Percentiles rank a stretch among this genome's conserved stretches.
Conservation (phyloP, 2,329 filamentous ascomycete species). For the Mycocentrospora acerina region DNA sequence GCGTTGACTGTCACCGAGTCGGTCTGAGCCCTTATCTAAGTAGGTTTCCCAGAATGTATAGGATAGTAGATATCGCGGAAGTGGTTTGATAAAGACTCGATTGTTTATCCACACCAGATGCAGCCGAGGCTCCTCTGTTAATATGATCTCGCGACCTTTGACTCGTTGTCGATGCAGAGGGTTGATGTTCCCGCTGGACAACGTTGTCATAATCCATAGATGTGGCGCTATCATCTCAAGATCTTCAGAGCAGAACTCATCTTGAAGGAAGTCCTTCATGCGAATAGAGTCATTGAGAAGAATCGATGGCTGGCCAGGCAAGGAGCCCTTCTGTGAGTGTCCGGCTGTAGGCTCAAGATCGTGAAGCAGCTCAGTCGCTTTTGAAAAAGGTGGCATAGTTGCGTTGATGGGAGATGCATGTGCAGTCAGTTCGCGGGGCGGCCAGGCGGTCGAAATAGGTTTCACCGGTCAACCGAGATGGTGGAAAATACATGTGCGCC, state of each 20-base stretch:
- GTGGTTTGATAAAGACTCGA: constrained; percentile 6
- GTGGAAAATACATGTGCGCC: too few species aligned
- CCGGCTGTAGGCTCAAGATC: constrained; percentile 12
- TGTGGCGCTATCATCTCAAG: constrained; percentile 19
- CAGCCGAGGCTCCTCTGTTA: constrained; percentile 22
- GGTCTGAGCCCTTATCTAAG: constrained; percentile 4
- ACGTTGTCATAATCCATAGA: constrained; percentile 19
- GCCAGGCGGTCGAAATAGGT: too few species aligned
- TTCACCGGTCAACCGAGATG: too few species aligned
- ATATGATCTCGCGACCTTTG: constrained; percentile 17
- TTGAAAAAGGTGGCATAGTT: constrained; percentile 7
- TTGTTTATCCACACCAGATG: constrained; percentile 23
- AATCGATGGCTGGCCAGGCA: too few species aligned
- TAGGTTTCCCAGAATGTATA: constrained; percentile 15
- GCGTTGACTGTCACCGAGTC: constrained; percentile 3
- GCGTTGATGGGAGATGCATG: too few species aligned
- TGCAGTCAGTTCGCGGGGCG: too few species aligned
- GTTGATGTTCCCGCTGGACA: constrained; percentile 18
- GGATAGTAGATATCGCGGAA: constrained; percentile 21
- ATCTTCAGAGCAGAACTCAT: constrained; percentile 14
- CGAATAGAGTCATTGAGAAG: too few species aligned
- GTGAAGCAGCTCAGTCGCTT: constrained; percentile 14
- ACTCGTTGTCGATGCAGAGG: constrained; percentile 21
- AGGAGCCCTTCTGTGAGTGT: constrained; percentile 3
- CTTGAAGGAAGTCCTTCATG: background rate